These are phyloP conservation scores for Solanum chiquidenum DNA, from an alignment of 257 asterid genomes.

Conservation along the genomic window DNA sequence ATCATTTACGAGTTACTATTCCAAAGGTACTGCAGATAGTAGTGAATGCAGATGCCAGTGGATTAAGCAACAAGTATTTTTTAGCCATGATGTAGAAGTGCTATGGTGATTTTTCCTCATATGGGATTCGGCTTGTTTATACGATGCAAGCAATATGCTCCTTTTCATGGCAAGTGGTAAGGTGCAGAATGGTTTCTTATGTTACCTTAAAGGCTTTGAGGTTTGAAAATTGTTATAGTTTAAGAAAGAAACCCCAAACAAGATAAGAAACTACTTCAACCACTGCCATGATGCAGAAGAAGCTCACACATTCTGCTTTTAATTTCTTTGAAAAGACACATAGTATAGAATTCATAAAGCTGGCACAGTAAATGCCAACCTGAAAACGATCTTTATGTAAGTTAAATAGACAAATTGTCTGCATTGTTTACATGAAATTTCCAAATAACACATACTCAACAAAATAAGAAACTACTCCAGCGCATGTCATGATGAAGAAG, in stretches of 20 bases:
- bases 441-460: not conserved
- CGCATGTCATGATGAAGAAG: not conserved
- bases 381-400: not conserved
- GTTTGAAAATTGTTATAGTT: not conserved
- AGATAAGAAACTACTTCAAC: not conserved
- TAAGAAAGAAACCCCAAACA: not conserved
- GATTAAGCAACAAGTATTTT: not conserved
- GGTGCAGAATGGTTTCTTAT: not conserved
- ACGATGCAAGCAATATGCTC: not conserved
- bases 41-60: not conserved
- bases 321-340: not conserved
- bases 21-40: not conserved
- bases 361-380: not conserved
- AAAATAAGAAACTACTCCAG: not conserved
- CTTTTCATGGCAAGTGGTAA: not conserved
- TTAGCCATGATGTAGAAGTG: not conserved
- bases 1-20: not conserved
- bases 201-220: not conserved
- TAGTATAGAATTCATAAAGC: not conserved
- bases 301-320: not conserved
- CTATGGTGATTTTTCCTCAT: not conserved
- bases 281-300: not conserved
- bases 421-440: not conserved
- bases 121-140: not conserved
- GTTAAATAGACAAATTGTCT: not conserved